Evolutionary conservation across 164 flowering plant species (phyloP), one percentile per base, ranked within the genome.

Genomic region (Stephania cephalantha): DNA sequence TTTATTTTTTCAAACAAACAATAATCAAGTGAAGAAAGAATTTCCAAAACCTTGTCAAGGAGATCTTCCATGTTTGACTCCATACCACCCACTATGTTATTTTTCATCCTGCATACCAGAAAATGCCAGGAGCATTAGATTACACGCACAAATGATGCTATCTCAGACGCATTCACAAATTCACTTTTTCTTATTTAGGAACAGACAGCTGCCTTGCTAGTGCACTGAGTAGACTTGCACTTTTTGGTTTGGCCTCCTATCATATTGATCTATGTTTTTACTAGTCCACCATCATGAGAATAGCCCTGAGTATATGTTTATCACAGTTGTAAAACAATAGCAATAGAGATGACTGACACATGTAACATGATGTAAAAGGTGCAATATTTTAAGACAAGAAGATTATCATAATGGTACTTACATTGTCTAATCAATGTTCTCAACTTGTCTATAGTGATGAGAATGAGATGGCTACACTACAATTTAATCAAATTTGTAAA

Each of bases 61-160:
- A 96, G 97, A 74, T 94, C 92, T 75, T 89, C 99, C 98, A 96
- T 96, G 81, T 94, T 92, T 71, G 85, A 70, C 82, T 96, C 99
- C 99, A 96, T 96, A 69, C 97, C 97, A 69, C 97, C 97, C 30
- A 87, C 91, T 79, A 96, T 96, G 81, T 96, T 94, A 81, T 83
- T 94, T 72, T 96, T 96, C 99, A 96, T 96, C 89, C 99, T 94
- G 86, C 64, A 58, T 68, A 68, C 64, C 35, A 82, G 0, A 69
- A 69, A 69, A 10, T 46, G 8, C 35, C 17, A 61, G 66, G 1
- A 50, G 15, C 11, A n/a, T 61, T 7, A 7, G n/a, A 61, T 25
- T n/a, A 61, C 66, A 61, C 42, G 4, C 3, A 35, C 42, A 35
- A 35, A 35, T 35, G 42, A 35, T 35, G 42, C 42, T 35, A 35